Evolutionary conservation across 768 basidiomycete genomes (phyloP).

Genomic region (Porphyrellus cyaneotinctus): DNA sequence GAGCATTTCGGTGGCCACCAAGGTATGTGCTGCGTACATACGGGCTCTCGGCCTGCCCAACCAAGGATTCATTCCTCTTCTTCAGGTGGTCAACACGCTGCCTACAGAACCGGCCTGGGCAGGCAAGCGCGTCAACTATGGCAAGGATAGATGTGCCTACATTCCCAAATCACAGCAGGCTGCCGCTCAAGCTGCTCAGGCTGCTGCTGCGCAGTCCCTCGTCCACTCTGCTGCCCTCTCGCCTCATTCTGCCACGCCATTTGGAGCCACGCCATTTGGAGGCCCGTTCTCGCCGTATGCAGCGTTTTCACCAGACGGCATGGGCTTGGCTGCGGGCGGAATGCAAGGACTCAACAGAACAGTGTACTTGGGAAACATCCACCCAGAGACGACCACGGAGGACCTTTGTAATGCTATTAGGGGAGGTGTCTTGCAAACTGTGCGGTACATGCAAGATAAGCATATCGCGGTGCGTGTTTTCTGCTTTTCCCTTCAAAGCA

Average conservation of each 20-base stretch:
- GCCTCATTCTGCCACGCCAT: conserved; percentile 28
- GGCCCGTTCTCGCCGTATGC: conserved; percentile 46
- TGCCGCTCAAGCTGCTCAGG: conserved; percentile 81
- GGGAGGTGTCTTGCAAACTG: conserved; percentile 94
- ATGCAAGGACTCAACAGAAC: conserved; percentile 78
- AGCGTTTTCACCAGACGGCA: conserved; percentile 45
- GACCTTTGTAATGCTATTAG: conserved; percentile 95
- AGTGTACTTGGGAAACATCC: conserved; percentile 94
- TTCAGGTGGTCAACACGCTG: conserved; percentile 86
- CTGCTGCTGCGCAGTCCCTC: conserved; percentile 74
- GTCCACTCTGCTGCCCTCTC: conserved; percentile 47
- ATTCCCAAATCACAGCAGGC: conserved; percentile 94
- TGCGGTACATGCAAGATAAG: conserved; percentile 95
- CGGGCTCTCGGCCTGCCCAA: neutral
- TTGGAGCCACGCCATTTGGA: conserved; percentile 30
- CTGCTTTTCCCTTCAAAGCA: neutral
- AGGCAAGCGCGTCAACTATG: conserved; percentile 95
- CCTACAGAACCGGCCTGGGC: conserved; percentile 92
- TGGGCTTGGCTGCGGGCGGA: conserved; percentile 30
- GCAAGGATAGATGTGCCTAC: conserved; percentile 98
- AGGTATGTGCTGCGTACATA: conserved; percentile 49
- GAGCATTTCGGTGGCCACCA: conserved; percentile 90
- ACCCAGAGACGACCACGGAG: conserved; percentile 91
- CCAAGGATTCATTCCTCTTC: neutral
- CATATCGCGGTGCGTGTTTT: conserved; percentile 78